Evolutionary conservation across 78 protist species (phyloP), one percentile per base, ranked within the genome.

Genomic region (Trichosphaerium sp.): DNA sequence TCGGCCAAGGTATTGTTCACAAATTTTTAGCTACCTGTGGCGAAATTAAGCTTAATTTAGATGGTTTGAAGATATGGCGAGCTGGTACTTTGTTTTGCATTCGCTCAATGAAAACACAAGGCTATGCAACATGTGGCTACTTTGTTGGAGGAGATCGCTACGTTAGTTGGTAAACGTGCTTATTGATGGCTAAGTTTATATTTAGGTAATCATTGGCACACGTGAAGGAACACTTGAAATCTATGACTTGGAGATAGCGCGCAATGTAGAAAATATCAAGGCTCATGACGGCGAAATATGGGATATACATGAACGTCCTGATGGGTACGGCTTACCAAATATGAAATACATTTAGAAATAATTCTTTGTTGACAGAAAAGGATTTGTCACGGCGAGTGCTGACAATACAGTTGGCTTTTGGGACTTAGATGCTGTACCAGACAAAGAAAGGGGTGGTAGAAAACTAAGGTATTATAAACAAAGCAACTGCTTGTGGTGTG

Each of bases 341-440:
- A n/a, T 21, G 51, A 47, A 47, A 21, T 47, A n/a, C 32, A 47
- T 47, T n/a, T 21, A 21, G 21, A 47, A 47, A 47, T 47, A 47
- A n/a, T n/a, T 47, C 35, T 80, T n/a, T 80, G 86, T 79, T 1
- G 86, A 80, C 54, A 67, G 37, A 31, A 35, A 72, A 21, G 93
- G 96, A 21, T 1, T 94, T 21, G 80, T 64, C 25, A 59, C 94
- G 11, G 95, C 90, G 28, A 37, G 75, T 4, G 90, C 89, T 0
- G 99, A 93, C 73, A 70, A 86, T 42, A 7, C n/a, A 3, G 83
- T 93, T 37, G 86, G 86, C 59, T 80, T 88, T 58, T 95, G 94
- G 94, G 85, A 89, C n/a, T 88, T 95, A 43, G 96, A 87, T 39
- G 54, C 87, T 3, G 43, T 69, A 14, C 28, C 4, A 26, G 73